These are phyloP conservation scores for Avicennia marina DNA, from an alignment of 257 asterid species.

Conservation along the genomic window DNA sequence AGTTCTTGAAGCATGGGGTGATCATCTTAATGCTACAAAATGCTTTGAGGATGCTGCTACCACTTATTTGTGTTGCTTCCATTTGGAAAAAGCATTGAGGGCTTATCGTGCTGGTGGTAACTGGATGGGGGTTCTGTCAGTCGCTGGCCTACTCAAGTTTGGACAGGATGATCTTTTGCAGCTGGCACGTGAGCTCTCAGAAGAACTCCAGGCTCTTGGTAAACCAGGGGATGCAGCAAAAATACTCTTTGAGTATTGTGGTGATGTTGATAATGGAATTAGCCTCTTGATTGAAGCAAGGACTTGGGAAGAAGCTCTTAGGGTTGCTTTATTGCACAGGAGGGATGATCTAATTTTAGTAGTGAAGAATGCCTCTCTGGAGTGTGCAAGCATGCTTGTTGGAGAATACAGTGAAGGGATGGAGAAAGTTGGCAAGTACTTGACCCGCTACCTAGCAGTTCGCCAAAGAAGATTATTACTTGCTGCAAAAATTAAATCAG, in stretches of 20 bases:
- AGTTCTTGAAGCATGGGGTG: constrained; percentile 94
- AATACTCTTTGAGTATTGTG: constrained; percentile 77
- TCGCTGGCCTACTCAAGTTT: constrained; percentile 78
- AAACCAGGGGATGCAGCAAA: constrained; percentile 91
- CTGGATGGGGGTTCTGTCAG: constrained; percentile 83
- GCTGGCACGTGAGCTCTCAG: constrained; percentile 83
- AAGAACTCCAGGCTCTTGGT: constrained; percentile 90
- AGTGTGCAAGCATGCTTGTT: constrained; percentile 61
- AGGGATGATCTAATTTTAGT: constrained; percentile 61
- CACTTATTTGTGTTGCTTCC: constrained; percentile 61
- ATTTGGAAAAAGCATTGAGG: constrained; percentile 78
- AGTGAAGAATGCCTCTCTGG: constrained; percentile 74
- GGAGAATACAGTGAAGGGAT: constrained; percentile 76
- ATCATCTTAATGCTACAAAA: constrained; percentile 66
- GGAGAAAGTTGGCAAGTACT: constrained; percentile 91
- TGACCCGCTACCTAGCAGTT: constrained; percentile 82
- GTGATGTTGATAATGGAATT: constrained; percentile 57
- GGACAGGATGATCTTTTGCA: constrained; percentile 65
- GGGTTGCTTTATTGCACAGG: constrained; percentile 67
- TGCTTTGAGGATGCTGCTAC: constrained; percentile 89
- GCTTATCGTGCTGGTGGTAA: constrained; percentile 88
- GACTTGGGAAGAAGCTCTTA: constrained; percentile 94
- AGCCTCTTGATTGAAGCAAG: constrained; percentile 75
- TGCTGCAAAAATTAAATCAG: constrained; percentile 81
- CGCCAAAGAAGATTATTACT: constrained; percentile 87